These are phyloP conservation scores for Tritrichomonas musculus DNA, from an alignment of 208 protist species.

Conservation along the genomic window DNA sequence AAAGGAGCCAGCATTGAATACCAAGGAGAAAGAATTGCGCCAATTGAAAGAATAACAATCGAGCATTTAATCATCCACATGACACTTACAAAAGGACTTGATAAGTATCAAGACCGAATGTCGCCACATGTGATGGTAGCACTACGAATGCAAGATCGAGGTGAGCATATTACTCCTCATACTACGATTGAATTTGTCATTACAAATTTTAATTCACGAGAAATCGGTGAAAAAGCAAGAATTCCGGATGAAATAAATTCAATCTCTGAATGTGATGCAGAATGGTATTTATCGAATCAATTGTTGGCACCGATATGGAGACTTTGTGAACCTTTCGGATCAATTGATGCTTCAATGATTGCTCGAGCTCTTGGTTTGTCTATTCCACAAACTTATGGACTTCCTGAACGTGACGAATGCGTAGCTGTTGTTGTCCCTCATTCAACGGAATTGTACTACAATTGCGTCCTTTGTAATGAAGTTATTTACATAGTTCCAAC, in stretches of 20 bases:
- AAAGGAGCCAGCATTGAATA: background rate
- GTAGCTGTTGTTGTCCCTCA: background rate
- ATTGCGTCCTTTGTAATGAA: background rate
- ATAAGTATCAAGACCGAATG: background rate
- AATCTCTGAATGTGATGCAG: background rate
- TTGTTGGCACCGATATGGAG: background rate
- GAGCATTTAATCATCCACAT: background rate
- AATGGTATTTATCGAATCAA: slow-evolving; percentile 6
- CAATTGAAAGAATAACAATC: background rate
- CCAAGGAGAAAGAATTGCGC: background rate
- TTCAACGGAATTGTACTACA: background rate
- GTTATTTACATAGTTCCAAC: background rate
- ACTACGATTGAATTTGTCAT: background rate
- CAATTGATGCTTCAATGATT: background rate
- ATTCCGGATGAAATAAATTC: background rate
- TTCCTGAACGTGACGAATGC: background rate
- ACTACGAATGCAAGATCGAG: background rate
- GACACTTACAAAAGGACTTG: background rate
- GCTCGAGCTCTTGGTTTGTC: background rate
- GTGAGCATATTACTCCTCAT: background rate
- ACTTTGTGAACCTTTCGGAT: background rate
- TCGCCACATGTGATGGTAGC: background rate
- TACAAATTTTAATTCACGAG: background rate
- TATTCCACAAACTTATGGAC: background rate
- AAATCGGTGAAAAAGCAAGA: background rate